Percentiles rank a stretch among this genome's conserved stretches.
Evolutionary conservation across 1,284 basidiomycete genomes (phyloP).

Genomic region (Testicularia cyperi): DNA sequence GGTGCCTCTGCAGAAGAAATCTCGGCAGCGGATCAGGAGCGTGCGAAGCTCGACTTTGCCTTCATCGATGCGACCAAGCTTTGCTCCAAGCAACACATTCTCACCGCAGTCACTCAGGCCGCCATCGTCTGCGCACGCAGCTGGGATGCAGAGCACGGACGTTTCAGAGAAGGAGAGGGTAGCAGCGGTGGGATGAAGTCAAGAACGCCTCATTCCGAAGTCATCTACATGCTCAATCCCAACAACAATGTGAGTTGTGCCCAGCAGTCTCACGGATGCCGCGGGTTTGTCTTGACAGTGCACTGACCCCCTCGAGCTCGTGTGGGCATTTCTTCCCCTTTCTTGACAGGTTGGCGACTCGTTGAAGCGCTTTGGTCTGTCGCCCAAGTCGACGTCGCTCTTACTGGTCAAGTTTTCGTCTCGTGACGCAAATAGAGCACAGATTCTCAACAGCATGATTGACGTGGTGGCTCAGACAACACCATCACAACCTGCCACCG

Average conservation of each 20-base stretch:
- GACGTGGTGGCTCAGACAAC: conserved; percentile 8
- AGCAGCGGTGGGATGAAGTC: conserved; percentile 38
- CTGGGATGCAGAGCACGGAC: conserved; percentile 5
- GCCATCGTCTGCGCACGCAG: conserved; percentile 25
- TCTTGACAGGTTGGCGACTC: conserved; percentile 30
- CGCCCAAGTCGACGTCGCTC: conserved; percentile 16
- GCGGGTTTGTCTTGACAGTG: not conserved
- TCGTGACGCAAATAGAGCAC: conserved; percentile 1
- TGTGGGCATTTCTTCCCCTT: too few relatives aligned
- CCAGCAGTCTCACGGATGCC: too few relatives aligned
- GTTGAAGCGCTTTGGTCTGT: conserved; percentile 34
- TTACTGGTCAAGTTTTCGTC: conserved; percentile 32
- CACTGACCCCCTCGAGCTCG: too few relatives aligned
- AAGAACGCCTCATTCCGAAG: conserved; percentile 37
- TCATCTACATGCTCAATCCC: conserved; percentile 36
- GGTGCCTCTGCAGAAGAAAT: conserved; percentile 5
- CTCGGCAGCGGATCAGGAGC: conserved; percentile 11
- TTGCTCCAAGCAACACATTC: conserved; percentile 26
- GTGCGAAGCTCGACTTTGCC: conserved; percentile 28
- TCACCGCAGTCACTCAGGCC: conserved; percentile 29
- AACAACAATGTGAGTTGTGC: conserved; percentile 35
- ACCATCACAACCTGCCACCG: conserved; percentile 10
- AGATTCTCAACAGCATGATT: conserved; percentile 17
- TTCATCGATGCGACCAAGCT: conserved; percentile 38
- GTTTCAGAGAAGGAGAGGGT: conserved; percentile 20